Base-by-base conservation (phyloP, 2,329 filamentous ascomycete genomes). In the Colletotrichum neosansevieriae region DNA sequence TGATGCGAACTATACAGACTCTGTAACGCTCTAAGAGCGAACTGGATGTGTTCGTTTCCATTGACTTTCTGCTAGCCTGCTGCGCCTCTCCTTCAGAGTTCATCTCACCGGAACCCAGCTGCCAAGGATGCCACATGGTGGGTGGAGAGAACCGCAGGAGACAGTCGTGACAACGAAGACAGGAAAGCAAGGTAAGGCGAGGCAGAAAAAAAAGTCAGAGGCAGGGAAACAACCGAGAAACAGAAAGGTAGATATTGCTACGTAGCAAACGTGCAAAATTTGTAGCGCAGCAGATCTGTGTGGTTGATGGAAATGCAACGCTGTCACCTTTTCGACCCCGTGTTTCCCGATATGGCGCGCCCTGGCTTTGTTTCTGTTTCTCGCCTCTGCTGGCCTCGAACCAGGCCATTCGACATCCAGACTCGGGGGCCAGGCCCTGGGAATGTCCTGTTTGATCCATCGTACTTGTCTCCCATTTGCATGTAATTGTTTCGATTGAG, bases 11-110 rank as follows among this genome's bases (percentile, higher is more conserved):
- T 54, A 65, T 54, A 51, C 59, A 63, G 32, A 59, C 53, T 58
- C 65, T 68, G 65, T 68, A 68, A 64, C 65, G 42, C 53, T 53
- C 53, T 65, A 58, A 60, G 32, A 64, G 38, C 53, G 53, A 68
- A 68, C 60, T 58, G 47, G 65, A 65, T 64, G 60, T 64, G 65
- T 59, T 68, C 60, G 60, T 68, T 58, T 32, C 51, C 65, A 64
- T 58, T 64, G 61, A 64, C 45, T 58, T 53, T 40, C 17, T 44
- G 60, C 60, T 58, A 58, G 60, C 38, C 53, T 47, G 53, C 61
- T 56, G 61, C 53, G 65, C 65, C 60, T 64, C 32, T 40, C 17
- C 42, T 32, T 54, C 53, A 64, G 47, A 68, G 60, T 68, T 68
- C 60, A 64, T 68, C 65, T 64, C 53, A 68, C 51, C 60, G 53